Base-by-base conservation (phyloP, 768 basidiomycete species). In the Harrya chromipes region DNA sequence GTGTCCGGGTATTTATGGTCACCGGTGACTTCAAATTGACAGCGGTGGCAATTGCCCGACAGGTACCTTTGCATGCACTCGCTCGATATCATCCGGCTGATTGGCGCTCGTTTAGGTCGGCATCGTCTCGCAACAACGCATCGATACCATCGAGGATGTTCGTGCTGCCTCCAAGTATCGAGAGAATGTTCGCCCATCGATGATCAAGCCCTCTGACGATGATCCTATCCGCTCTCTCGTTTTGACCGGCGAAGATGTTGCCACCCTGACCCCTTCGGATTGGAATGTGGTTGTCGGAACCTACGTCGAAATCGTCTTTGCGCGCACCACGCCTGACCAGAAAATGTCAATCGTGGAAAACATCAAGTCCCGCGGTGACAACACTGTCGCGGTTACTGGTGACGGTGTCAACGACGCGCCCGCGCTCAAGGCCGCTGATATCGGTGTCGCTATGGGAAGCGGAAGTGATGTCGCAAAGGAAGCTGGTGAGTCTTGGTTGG, bases 401-500 rank as follows among this genome's bases (percentile, higher is more conserved):
- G 82, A 84, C 53, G 83, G 83, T 36, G 76, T 78, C 20, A 80
- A 80, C 46, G 79, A 80, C 55, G 72, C 73, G 0, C 75, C 78
- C 0, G 74, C 77, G 0, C 62, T 82, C 33, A 80, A 79, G 58
- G 76, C 71, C 0, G 72, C 78, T 2, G 76, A 84, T 49, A 74
- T 83, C 19, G 81, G 82, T 43, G 74, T 83, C 10, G 76, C 78
- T 4, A 75, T 79, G 69, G 78, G 74, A 14, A 64, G 69, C n/a
- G 76, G 76, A 27, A 72, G 70, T 24, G 75, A 78, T 55, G 74
- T 78, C 4, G 75, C 77, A 9, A 79, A 84, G 55, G 78, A 80
- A 51, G 80, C 81, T 9, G 75, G 79, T 63, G 68, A 72, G 67
- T 60, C 43, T 36, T 12, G 4, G 27, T 39, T 5, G 1, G 1